These are phyloP conservation scores for Echites panduratus DNA, from an alignment of 257 asterid species.

Conservation along the genomic window DNA sequence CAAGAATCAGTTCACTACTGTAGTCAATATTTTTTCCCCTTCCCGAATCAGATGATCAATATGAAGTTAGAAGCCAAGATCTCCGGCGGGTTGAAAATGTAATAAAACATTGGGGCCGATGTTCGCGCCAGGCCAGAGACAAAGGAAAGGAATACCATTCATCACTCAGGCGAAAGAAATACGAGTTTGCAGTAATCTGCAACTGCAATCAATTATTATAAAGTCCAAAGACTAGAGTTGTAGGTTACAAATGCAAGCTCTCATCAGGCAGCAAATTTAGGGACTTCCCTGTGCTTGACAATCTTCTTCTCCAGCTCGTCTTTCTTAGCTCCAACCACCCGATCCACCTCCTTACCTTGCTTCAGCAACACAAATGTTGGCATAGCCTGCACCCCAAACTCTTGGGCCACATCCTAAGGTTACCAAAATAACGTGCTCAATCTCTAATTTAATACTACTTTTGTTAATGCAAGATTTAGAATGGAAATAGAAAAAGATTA, in stretches of 20 bases:
- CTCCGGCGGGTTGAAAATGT: no score
- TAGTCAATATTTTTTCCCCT: no score
- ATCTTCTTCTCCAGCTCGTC: slow-evolving; percentile 76
- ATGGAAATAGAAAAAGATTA: background rate
- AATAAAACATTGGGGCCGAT: no score
- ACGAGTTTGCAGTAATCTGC: no score
- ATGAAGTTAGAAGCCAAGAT: no score
- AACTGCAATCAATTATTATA: no score
- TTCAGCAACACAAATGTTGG: slow-evolving; percentile 78
- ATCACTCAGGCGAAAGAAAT: background rate
- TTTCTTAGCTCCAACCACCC: slow-evolving; percentile 63
- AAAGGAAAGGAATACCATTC: background rate
- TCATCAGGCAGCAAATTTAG: slow-evolving; percentile 78
- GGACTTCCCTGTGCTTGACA: slow-evolving; percentile 62
- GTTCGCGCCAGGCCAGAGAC: no score
- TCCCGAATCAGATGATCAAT: no score
- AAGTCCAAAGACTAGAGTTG: no score
- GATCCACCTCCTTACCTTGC: slow-evolving; percentile 75
- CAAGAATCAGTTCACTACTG: no score
- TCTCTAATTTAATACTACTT: background rate
- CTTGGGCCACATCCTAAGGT: slow-evolving; percentile 56
- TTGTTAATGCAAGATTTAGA: background rate
- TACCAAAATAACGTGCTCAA: background rate
- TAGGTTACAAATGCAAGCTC: background rate
- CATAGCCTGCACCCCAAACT: slow-evolving; percentile 72